Evolutionary conservation across 768 basidiomycete species (phyloP).

Genomic region (Collybiopsis confluens): DNA sequence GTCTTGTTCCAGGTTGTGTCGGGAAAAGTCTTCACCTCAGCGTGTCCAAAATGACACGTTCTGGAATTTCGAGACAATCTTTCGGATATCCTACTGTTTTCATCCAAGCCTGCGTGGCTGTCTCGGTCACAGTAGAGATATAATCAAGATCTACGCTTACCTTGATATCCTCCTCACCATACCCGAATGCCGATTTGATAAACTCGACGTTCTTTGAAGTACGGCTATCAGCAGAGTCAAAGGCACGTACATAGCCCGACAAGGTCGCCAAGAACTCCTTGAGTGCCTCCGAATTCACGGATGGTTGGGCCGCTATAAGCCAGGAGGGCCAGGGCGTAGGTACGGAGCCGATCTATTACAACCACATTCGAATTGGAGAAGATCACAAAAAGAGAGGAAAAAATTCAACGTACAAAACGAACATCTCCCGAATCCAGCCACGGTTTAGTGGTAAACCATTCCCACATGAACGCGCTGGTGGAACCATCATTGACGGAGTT

Average conservation of each 20-base stretch:
- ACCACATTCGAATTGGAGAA: not conserved
- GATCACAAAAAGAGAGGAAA: not conserved
- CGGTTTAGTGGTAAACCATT: constrained; percentile 79
- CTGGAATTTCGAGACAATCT: constrained; percentile 60
- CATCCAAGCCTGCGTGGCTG: constrained; percentile 77
- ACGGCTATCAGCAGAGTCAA: constrained; percentile 57
- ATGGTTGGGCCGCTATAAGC: constrained; percentile 85
- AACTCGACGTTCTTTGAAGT: constrained; percentile 63
- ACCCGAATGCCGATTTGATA: constrained; percentile 75
- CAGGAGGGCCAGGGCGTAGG: constrained; percentile 97
- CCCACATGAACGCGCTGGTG: constrained; percentile 93
- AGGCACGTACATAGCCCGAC: constrained; percentile 59
- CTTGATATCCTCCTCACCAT: constrained; percentile 76
- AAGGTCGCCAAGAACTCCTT: constrained; percentile 59
- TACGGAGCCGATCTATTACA: constrained; percentile 70
- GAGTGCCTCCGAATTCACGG: constrained; percentile 46
- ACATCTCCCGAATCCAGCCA: constrained; percentile 76
- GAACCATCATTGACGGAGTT: constrained; percentile 84
- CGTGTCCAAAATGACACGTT: constrained; percentile 64
- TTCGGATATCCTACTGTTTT: constrained; percentile 71
- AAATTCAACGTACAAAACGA: constrained; percentile 82
- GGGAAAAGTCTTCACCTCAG: constrained; percentile 45
- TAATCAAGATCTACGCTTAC: constrained; percentile 28
- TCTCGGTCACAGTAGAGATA: not conserved
- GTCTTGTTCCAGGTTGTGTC: not conserved